Evolutionary conservation across 768 basidiomycete genomes (phyloP).

Genomic region (Boletellus sp.): DNA sequence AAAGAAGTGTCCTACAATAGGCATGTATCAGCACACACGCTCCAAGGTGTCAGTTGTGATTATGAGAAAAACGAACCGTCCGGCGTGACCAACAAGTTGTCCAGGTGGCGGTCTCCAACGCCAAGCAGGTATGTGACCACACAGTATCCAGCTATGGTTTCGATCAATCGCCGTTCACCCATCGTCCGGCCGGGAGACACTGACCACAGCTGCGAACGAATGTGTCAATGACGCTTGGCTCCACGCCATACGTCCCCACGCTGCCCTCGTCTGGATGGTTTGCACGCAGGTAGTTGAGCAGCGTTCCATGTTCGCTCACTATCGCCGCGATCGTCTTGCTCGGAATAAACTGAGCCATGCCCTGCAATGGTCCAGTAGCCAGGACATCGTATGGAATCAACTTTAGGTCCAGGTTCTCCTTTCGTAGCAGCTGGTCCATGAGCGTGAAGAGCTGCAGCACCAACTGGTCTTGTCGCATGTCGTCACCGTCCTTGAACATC

Average conservation of each 20-base stretch:
- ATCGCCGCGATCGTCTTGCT: constrained; percentile 96
- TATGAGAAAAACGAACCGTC: constrained; percentile 56
- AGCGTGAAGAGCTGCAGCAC: constrained; percentile 98
- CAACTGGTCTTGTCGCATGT: constrained; percentile 97
- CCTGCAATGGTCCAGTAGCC: constrained; percentile 87
- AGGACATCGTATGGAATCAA: constrained; percentile 89
- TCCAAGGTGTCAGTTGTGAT: neutral
- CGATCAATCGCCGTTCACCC: constrained; percentile 10
- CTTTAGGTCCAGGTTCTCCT: constrained; percentile 93
- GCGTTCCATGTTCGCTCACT: constrained; percentile 83
- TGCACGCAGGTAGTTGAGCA: constrained; percentile 84
- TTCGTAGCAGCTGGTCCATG: constrained; percentile 90
- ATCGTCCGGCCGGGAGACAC: constrained; percentile 28
- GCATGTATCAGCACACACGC: neutral
- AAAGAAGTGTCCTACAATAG: constrained; percentile 79
- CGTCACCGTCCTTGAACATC: constrained; percentile 99
- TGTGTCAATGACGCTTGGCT: constrained; percentile 90
- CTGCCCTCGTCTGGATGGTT: constrained; percentile 93
- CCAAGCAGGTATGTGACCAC: constrained; percentile 95
- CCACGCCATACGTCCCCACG: constrained; percentile 92
- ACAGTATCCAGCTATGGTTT: constrained; percentile 83
- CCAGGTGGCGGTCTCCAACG: constrained; percentile 95
- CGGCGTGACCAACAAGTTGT: constrained; percentile 88
- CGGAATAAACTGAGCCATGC: constrained; percentile 94
- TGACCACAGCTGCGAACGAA: constrained; percentile 95